phyloP scores from a whole-genome alignment of 2,329 filamentous ascomycete genomes.

The Myriosclerotinia duriaeana region DNA sequence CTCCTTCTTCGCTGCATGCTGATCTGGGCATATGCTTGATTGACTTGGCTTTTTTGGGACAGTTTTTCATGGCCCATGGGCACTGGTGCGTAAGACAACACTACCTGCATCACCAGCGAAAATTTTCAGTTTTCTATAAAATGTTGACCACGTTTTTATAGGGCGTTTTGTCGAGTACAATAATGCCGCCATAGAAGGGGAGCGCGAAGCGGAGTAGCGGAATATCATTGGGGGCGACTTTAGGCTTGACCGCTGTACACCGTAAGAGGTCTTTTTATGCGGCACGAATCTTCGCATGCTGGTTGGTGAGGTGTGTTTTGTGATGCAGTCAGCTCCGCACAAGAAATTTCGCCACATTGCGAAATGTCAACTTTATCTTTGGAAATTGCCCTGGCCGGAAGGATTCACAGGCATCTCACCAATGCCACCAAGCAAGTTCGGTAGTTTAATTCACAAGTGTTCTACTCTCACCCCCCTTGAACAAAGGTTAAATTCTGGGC shows the following conservation, averaged over 20 bases:
- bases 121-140: no score
- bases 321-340: not conserved
- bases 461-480: no score
- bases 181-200: not conserved
- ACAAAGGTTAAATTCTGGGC: no score
- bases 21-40: no score
- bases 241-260: conserved; percentile 1
- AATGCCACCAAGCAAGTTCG: not conserved
- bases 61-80: no score
- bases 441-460: not conserved
- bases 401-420: not conserved
- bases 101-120: not conserved
- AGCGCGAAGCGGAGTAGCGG: not conserved
- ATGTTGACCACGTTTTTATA: not conserved
- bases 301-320: not conserved
- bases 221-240: not conserved
- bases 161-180: not conserved
- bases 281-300: not conserved
- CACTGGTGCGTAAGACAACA: not conserved
- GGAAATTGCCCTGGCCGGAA: not conserved
- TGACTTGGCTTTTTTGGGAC: no score
- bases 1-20: no score
- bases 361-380: not conserved
- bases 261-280: not conserved
- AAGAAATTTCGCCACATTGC: not conserved